A percentile compares a stretch with the other conserved stretches of the same genome.
Conservation (phyloP, 768 basidiomycete genomes). For the Boletus sensibilis region DNA sequence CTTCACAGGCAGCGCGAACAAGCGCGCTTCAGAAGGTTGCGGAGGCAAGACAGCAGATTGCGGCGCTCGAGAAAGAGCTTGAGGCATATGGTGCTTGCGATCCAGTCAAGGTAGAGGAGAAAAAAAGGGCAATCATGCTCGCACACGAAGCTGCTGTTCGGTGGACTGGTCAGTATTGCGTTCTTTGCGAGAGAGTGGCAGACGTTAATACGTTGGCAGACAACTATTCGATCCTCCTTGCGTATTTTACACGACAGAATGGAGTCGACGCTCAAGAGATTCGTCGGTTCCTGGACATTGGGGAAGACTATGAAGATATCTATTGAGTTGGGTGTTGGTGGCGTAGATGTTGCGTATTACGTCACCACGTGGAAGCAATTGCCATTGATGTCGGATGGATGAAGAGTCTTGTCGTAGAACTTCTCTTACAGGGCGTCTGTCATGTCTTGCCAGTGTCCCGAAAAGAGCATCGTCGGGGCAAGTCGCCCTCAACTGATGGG, state of each 20-base stretch:
- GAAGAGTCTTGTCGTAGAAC: background rate
- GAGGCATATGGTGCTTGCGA: slow-evolving; percentile 80
- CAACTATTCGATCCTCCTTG: slow-evolving; percentile 65
- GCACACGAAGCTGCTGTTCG: slow-evolving; percentile 82
- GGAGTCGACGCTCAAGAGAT: slow-evolving; percentile 60
- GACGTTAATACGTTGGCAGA: slow-evolving; percentile 40
- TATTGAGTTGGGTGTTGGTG: slow-evolving; percentile 29
- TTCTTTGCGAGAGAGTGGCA: background rate
- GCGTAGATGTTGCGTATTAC: slow-evolving; percentile 17
- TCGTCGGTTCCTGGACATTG: slow-evolving; percentile 62
- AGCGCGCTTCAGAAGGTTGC: slow-evolving; percentile 50
- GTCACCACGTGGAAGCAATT: slow-evolving; percentile 9
- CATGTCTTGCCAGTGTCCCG: slow-evolving; percentile 13
- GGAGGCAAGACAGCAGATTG: slow-evolving; percentile 47
- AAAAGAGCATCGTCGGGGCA: slow-evolving; percentile 23
- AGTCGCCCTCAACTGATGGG: slow-evolving; percentile 10
- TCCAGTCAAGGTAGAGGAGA: slow-evolving; percentile 77
- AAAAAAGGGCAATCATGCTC: slow-evolving; percentile 64
- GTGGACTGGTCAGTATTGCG: slow-evolving; percentile 74
- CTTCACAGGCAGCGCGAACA: slow-evolving; percentile 54
- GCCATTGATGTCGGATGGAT: background rate
- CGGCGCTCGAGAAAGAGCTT: slow-evolving; percentile 63
- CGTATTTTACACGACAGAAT: slow-evolving; percentile 64
- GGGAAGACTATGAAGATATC: slow-evolving; percentile 77
- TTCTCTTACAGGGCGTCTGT: background rate